Evolutionary conservation across 2,329 filamentous ascomycete genomes (phyloP), one percentile per base, ranked within the genome.

Genomic region (Laburnicola sp.): DNA sequence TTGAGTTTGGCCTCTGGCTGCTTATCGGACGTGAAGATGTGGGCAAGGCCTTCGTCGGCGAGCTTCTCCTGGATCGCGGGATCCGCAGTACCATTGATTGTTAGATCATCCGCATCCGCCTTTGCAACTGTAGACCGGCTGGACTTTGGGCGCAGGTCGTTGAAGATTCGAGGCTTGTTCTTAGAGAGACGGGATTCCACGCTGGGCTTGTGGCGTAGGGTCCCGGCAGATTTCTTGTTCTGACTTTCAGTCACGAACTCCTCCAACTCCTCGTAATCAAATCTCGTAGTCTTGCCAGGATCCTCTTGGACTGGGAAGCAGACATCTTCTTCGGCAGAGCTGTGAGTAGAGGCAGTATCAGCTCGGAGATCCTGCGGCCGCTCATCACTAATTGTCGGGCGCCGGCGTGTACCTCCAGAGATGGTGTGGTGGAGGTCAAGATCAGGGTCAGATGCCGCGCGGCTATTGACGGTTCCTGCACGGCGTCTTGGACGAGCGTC

Each of bases 221-320:
- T 70, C 49, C 68, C 70, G 16, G 77, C 76, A 3, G 75, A 76
- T 0, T 76, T 78, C 66, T 75, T 78, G 23, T 72, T 70, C 45
- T 78, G 76, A 25, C 70, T 68, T 51, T 88, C 80, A 45, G 83
- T 84, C 28, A 97, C 88, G 63, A 97, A 97, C 61, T 91, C 90
- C 71, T 99, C 93, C 28, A 99, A 80, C 59, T 92, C 92, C 66
- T 97, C 92, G 63, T 93, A 97, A 71, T 97, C 92, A 55, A 87
- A 86, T 61, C 91, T 91, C 53, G 89, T 86, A 2, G 93, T 85
- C 65, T 90, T 88, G 55, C 88, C 85, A n/a, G 86, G 83, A 52
- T 89, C 85, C 57, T 74, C 68, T 27, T 85, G 83, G n/a, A 86
- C 82, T 2, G 90, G 90, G 60, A 95, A 96, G 76, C 91, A 96